Conservation (phyloP, 371 early-diverging fungal genomes). For the Dichotomocladium elegans region DNA sequence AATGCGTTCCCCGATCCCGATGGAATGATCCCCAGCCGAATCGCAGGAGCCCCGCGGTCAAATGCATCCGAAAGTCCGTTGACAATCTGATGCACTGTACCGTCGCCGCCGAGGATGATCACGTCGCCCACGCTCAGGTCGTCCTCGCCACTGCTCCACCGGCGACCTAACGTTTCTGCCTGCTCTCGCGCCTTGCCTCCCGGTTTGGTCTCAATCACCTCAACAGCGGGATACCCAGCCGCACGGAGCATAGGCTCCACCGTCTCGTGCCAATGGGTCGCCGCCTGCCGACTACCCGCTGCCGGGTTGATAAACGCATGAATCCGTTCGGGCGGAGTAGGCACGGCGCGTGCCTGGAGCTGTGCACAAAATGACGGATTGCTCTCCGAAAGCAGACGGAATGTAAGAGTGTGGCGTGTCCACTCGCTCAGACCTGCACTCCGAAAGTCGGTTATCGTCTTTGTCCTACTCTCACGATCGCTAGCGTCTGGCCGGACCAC, state of each 20-base stretch:
- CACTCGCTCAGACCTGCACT: neutral
- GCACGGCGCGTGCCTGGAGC: neutral
- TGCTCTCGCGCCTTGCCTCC: constrained; percentile 3
- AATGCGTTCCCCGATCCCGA: constrained; percentile 46
- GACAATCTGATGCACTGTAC: constrained; percentile 42
- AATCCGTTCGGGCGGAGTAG: constrained; percentile 1
- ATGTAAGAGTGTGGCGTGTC: constrained; percentile 1
- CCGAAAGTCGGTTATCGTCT: constrained; percentile 10
- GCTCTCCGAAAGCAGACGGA: neutral
- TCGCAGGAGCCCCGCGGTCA: constrained; percentile 1
- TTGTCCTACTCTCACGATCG: too few species aligned
- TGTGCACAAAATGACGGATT: neutral
- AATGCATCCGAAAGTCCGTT: constrained; percentile 36
- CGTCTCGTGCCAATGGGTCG: constrained; percentile 8
- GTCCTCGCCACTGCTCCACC: neutral
- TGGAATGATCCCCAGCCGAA: constrained; percentile 37
- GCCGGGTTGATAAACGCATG: constrained; percentile 20
- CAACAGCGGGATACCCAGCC: constrained; percentile 10
- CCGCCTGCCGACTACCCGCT: constrained; percentile 15
- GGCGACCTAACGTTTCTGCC: constrained; percentile 8
- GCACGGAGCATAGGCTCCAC: constrained; percentile 19
- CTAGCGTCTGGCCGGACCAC: neutral
- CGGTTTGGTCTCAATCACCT: constrained; percentile 3
- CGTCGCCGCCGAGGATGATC: constrained; percentile 48
- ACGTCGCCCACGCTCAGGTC: constrained; percentile 13